A percentile compares a stretch with the other conserved stretches of the same genome.
phyloP scores from a whole-genome alignment of 495 filamentous ascomycete species.

The Neurospora sp. region DNA sequence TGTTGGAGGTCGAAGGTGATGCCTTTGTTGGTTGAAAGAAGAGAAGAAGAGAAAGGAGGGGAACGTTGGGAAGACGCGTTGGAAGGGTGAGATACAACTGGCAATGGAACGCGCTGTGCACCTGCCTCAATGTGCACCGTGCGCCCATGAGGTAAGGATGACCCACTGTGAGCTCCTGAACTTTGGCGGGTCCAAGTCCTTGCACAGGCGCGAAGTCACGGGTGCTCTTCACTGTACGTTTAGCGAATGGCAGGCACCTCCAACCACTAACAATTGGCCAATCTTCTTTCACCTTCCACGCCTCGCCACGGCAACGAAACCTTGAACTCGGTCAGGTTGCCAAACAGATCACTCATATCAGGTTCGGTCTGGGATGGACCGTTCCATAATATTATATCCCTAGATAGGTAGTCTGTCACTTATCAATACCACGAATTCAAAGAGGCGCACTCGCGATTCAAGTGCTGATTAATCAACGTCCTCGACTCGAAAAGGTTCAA shows the following conservation, averaged over 20 bases:
- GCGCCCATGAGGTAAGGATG: neutral
- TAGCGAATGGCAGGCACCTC: neutral
- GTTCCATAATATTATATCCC: neutral
- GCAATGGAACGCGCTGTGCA: neutral
- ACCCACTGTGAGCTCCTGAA: neutral
- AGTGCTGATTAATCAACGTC: neutral
- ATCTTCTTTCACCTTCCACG: neutral
- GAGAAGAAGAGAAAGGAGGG: neutral
- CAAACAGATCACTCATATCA: neutral
- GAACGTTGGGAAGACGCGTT: conserved; percentile 4
- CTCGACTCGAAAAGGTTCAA: neutral
- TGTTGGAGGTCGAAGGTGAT: conserved; percentile 1
- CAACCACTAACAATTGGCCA: neutral
- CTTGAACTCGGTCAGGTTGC: neutral
- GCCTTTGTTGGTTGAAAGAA: neutral
- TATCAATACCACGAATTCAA: neutral
- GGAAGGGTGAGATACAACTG: neutral
- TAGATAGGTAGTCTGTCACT: neutral
- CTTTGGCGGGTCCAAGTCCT: neutral
- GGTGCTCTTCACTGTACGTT: neutral
- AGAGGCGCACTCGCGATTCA: neutral
- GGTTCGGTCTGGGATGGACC: neutral
- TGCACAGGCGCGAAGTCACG: neutral
- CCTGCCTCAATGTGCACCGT: neutral
- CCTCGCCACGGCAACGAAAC: neutral